A percentile compares a stretch with the other conserved stretches of the same genome.
phyloP scores from a whole-genome alignment of 169 alveolate species.

The Pseudocohnilembus persalinus region DNA sequence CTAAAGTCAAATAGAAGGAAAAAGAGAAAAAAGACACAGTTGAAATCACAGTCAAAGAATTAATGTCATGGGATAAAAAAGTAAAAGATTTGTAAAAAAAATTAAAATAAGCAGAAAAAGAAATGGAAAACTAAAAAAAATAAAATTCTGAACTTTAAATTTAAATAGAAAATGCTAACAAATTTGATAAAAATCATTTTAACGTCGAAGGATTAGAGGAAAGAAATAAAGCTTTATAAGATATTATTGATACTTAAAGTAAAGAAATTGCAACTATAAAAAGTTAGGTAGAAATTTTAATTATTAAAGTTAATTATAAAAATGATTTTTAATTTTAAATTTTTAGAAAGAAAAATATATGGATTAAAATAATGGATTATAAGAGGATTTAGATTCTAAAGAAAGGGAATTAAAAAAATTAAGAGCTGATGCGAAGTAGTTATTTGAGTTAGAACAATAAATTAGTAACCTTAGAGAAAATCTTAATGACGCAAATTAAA shows the following conservation, averaged over 20 bases:
- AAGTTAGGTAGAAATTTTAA: not conserved
- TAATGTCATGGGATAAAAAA: not conserved
- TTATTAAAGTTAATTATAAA: too few species aligned
- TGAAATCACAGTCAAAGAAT: not conserved
- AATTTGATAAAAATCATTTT: not conserved
- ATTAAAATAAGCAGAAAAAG: too few species aligned
- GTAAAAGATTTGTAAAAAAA: not conserved
- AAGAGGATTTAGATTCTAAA: not conserved
- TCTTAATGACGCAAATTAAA: too few species aligned
- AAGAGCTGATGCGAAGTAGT: not conserved
- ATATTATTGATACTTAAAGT: too few species aligned
- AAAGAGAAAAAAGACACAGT: not conserved
- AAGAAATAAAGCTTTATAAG: not conserved
- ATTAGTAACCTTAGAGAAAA: not conserved
- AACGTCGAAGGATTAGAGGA: not conserved
- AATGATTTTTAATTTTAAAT: not conserved
- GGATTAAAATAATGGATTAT: not conserved
- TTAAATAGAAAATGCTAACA: too few species aligned
- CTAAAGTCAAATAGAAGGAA: not conserved
- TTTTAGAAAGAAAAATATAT: not conserved
- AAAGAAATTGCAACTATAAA: not conserved
- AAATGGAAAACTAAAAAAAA: too few species aligned
- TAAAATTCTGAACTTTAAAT: not conserved
- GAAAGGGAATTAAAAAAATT: not conserved
- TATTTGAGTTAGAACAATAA: not conserved